phyloP scores from a whole-genome alignment of 2,329 filamentous ascomycete genomes.

The Aotearoamyces nothofagi region DNA sequence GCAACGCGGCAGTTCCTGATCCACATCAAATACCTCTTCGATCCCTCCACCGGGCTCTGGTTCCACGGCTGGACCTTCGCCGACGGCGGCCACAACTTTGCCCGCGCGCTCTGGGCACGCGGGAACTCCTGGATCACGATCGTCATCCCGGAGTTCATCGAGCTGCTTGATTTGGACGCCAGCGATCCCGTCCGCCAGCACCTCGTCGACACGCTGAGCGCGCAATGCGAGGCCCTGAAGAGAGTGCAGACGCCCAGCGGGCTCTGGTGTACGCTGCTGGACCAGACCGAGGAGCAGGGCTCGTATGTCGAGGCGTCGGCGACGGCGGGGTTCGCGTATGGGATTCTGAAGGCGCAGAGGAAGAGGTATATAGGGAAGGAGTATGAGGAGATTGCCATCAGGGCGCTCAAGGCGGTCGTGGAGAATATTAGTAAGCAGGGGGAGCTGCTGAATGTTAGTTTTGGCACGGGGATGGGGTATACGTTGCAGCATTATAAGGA shows the following conservation, averaged over 20 bases:
- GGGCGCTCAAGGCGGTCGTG: conserved; percentile 52
- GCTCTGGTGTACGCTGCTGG: conserved; percentile 61
- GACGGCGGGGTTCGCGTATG: conserved; percentile 68
- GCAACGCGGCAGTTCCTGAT: conserved; percentile 65
- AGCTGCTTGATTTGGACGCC: conserved; percentile 46
- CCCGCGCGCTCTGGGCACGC: conserved; percentile 38
- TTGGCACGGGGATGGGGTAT: conserved; percentile 65
- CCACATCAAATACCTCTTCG: conserved; percentile 64
- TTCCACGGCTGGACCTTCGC: conserved; percentile 76
- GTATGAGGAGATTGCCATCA: conserved; percentile 45
- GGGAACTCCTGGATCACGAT: conserved; percentile 68
- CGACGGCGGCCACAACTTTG: conserved; percentile 47
- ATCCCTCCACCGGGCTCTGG: conserved; percentile 55
- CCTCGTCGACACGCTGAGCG: conserved; percentile 46
- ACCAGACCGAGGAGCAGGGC: conserved; percentile 47
- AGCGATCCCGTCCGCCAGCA: conserved; percentile 45
- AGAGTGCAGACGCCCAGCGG: conserved; percentile 45
- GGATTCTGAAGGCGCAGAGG: conserved; percentile 58
- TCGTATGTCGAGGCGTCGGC: conserved; percentile 67
- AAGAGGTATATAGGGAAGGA: conserved; percentile 52
- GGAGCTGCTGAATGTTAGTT: conserved; percentile 60
- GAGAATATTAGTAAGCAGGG: conserved; percentile 49
- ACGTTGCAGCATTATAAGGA: conserved; percentile 63
- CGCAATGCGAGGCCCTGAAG: conserved; percentile 51
- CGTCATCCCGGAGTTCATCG: conserved; percentile 69